Evolutionary conservation across 2,329 filamentous ascomycete genomes (phyloP).

Genomic region (Coniochaeta sp.): DNA sequence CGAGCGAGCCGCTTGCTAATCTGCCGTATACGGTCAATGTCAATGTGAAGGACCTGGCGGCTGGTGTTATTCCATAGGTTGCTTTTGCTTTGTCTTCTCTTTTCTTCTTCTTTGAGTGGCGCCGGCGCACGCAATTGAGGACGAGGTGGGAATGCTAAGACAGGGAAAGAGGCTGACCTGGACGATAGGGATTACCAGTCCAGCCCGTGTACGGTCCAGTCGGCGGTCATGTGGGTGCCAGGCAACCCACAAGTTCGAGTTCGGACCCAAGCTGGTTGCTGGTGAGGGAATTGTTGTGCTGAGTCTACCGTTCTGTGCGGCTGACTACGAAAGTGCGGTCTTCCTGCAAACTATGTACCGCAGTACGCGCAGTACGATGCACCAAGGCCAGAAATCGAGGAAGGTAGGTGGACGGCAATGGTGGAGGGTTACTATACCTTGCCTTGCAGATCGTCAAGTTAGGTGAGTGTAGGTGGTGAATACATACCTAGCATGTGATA

Average conservation of each 20-base stretch:
- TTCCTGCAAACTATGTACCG: conserved; percentile 45
- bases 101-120: no score
- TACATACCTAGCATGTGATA: no score
- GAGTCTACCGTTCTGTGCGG: conserved; percentile 52
- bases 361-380: conserved; percentile 64
- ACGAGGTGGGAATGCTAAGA: not conserved
- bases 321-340: conserved; percentile 50
- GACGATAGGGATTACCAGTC: conserved; percentile 40
- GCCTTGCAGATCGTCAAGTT: no score
- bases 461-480: no score
- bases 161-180: not conserved
- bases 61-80: conserved; percentile 50
- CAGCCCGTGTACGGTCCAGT: conserved; percentile 53
- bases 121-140: not conserved
- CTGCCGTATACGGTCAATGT: conserved; percentile 38
- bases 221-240: conserved; percentile 56
- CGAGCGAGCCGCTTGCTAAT: conserved; percentile 43
- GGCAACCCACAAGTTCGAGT: conserved; percentile 50
- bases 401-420: no score
- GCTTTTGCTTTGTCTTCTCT: no score
- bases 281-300: conserved; percentile 50
- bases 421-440: no score
- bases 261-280: conserved; percentile 39
- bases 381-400: conserved; percentile 48
- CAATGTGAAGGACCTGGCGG: conserved; percentile 34